phyloP scores from a whole-genome alignment of 2,329 filamentous ascomycete species.

The Neofusicoccum laricinum region DNA sequence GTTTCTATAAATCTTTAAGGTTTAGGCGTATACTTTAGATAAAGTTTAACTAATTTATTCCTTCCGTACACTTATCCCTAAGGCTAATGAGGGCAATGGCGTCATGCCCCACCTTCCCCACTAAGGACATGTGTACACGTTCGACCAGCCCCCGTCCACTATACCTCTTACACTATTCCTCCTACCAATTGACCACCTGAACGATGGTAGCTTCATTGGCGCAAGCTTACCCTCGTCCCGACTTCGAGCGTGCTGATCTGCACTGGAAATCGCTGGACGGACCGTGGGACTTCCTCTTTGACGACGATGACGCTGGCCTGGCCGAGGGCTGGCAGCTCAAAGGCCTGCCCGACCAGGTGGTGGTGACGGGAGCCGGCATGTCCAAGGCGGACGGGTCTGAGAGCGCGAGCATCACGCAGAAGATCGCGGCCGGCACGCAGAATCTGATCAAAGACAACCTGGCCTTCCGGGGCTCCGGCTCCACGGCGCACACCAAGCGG shows the following conservation, averaged over 20 bases:
- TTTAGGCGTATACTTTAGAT: neutral
- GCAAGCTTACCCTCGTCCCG: conserved; percentile 58
- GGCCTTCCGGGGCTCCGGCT: conserved; percentile 27
- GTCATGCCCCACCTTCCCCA: conserved; percentile 3
- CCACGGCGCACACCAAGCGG: conserved; percentile 43
- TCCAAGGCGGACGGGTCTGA: conserved; percentile 22
- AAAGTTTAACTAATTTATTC: neutral
- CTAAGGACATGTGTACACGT: neutral
- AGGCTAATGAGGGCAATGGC: neutral
- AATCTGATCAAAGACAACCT: conserved; percentile 48
- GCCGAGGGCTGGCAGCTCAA: conserved; percentile 52
- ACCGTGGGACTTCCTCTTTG: conserved; percentile 63
- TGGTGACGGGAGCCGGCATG: conserved; percentile 21
- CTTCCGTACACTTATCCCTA: neutral
- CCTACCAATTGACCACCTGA: too few relatives aligned
- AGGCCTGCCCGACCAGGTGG: conserved; percentile 47
- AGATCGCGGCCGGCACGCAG: conserved; percentile 50
- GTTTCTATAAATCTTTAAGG: too few relatives aligned
- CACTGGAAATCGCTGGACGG: conserved; percentile 62
- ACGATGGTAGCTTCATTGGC: too few relatives aligned
- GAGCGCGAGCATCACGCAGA: conserved; percentile 42
- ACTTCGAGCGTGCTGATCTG: conserved; percentile 57
- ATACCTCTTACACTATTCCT: too few relatives aligned
- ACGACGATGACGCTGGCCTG: conserved; percentile 61
- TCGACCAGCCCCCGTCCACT: neutral